Percentiles rank a stretch among this genome's conserved stretches.
Conservation (phyloP, 208 protist genomes). For the Naegleria gruberi region DNA sequence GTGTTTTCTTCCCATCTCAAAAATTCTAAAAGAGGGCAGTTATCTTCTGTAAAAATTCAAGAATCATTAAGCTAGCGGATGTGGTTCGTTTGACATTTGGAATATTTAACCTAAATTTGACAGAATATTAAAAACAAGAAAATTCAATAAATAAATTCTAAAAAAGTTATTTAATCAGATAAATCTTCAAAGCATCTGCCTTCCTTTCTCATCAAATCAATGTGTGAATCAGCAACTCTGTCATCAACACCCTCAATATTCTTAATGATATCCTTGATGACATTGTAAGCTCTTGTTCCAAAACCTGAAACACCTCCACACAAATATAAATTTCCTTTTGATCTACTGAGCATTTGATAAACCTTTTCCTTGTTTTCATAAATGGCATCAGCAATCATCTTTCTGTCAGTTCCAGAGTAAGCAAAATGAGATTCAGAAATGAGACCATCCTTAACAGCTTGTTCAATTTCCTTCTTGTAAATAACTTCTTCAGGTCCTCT, state of each 20-base stretch:
- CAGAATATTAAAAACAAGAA: too few species aligned
- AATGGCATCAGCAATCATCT: background rate
- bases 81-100: too few species aligned
- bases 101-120: too few species aligned
- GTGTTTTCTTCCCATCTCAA: too few species aligned
- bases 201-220: background rate
- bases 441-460: slow-evolving; percentile 38
- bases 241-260: background rate
- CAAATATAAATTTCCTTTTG: background rate
- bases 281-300: background rate
- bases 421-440: slow-evolving; percentile 58
- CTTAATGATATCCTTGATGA: background rate
- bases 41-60: too few species aligned
- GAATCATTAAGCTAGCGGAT: too few species aligned
- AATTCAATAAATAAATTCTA: too few species aligned
- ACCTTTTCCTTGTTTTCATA: background rate
- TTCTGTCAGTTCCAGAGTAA: slow-evolving; percentile 49
- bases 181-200: background rate
- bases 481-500: slow-evolving; percentile 42
- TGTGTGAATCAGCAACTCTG: background rate
- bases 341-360: background rate
- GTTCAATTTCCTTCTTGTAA: slow-evolving; percentile 48
- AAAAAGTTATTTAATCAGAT: background rate
- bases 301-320: background rate
- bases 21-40: too few species aligned